These are phyloP conservation scores for Meripilus lineatus DNA, from an alignment of 1,284 basidiomycete species.

Conservation along the genomic window DNA sequence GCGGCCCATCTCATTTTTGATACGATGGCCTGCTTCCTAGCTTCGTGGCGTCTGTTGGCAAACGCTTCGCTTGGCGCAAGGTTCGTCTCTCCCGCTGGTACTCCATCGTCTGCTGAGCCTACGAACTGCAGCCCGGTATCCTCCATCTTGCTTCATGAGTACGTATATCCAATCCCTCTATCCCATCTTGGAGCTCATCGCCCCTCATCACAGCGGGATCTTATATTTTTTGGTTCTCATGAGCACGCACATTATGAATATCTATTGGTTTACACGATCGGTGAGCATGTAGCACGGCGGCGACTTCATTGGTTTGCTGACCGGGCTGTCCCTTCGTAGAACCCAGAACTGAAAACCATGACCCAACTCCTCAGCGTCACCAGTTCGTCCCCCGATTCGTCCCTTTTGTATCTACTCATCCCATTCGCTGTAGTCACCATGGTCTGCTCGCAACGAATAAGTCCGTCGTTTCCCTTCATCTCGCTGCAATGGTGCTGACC, in stretches of 20 bases:
- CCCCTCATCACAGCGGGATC: not conserved
- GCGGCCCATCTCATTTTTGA: not conserved
- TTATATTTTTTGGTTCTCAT: not conserved
- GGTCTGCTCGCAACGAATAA: not conserved
- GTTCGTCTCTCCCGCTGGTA: not conserved
- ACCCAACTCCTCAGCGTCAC: not conserved
- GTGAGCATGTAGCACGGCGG: no score
- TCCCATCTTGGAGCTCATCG: not conserved
- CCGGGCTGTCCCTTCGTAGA: not conserved
- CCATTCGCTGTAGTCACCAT: not conserved
- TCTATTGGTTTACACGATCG: not conserved
- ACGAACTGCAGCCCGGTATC: not conserved
- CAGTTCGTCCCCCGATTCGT: not conserved
- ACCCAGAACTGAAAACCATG: not conserved
- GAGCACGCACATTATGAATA: not conserved
- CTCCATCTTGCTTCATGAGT: not conserved
- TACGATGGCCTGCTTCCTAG: not conserved
- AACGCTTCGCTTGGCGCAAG: not conserved
- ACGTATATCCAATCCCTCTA: not conserved
- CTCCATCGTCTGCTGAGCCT: not conserved
- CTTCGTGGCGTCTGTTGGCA: not conserved
- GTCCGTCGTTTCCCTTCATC: no score
- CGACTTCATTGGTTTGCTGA: not conserved
- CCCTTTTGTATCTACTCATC: not conserved
- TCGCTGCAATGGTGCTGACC: no score